Conservation (phyloP, 2,329 filamentous ascomycete genomes). For the Ophiosphaerella narmari region DNA sequence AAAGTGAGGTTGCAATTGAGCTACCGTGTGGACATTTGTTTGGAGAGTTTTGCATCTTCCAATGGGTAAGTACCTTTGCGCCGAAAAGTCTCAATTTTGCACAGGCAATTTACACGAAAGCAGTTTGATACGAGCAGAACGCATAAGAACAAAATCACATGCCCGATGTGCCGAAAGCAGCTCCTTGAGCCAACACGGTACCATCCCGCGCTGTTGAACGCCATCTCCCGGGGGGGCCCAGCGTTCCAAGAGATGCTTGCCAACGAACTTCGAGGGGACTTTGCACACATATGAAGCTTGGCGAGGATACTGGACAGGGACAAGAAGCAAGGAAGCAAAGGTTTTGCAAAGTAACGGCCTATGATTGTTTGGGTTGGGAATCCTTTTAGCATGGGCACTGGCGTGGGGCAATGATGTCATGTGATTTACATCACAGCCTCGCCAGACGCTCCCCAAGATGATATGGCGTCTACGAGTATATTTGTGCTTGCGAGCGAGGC, state of each 20-base stretch:
- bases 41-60: conserved; percentile 42
- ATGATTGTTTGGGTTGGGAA: too few species aligned
- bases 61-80: conserved; percentile 29
- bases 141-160: conserved; percentile 45
- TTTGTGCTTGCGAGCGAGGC: background rate
- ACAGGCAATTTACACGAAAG: too few species aligned
- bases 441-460: conserved; percentile 13
- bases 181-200: conserved; percentile 31
- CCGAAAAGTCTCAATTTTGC: too few species aligned
- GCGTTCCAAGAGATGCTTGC: conserved; percentile 22
- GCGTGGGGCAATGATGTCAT: conserved; percentile 19
- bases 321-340: background rate
- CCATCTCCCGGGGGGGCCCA: conserved; percentile 11
- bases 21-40: conserved; percentile 43
- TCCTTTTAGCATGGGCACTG: background rate
- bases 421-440: conserved; percentile 11
- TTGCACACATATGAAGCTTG: conserved; percentile 12
- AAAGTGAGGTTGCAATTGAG: conserved; percentile 40
- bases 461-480: background rate
- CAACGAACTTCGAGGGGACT: conserved; percentile 24
- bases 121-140: conserved; percentile 41
- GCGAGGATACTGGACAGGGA: background rate
- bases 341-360: background rate
- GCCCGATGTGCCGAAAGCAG: conserved; percentile 44
- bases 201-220: conserved; percentile 11